phyloP scores from a whole-genome alignment of 2,329 filamentous ascomycete genomes.

The Gaeumannomyces sp. region DNA sequence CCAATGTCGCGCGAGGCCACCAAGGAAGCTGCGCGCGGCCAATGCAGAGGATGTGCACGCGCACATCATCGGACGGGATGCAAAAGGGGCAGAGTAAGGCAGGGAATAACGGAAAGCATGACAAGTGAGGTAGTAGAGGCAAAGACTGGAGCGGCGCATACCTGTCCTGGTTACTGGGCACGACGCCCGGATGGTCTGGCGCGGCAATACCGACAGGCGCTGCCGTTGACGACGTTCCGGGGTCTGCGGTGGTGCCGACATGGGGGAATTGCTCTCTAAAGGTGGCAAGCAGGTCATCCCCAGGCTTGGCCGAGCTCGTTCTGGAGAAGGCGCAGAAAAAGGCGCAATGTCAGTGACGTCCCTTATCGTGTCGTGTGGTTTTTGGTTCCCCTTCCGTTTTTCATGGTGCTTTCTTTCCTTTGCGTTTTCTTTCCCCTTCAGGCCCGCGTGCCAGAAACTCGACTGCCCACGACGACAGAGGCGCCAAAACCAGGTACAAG shows the following conservation, averaged over 20 bases:
- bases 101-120: not conserved
- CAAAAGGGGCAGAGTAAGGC: not conserved
- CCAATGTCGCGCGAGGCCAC: not conserved
- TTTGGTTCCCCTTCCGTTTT: not conserved
- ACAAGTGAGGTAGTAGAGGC: not conserved
- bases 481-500: not conserved
- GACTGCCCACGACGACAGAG: not conserved
- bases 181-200: slow-evolving; percentile 24
- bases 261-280: slow-evolving; percentile 82
- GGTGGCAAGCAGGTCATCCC: slow-evolving; percentile 73
- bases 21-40: not conserved
- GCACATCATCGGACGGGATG: not conserved
- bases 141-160: slow-evolving; percentile 12
- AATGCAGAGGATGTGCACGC: not conserved
- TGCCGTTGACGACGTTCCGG: slow-evolving; percentile 41
- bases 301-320: slow-evolving; percentile 77
- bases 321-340: slow-evolving; percentile 31
- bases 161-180: slow-evolving; percentile 26
- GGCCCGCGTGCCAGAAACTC: too few relatives aligned
- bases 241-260: slow-evolving; percentile 36
- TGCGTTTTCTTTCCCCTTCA: too few relatives aligned
- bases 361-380: not conserved
- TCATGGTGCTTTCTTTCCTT: not conserved
- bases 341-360: not conserved
- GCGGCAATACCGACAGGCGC: slow-evolving; percentile 31